phyloP scores from a whole-genome alignment of 805 yeast genomes.

The Zygosaccharomyces rouxii region DNA sequence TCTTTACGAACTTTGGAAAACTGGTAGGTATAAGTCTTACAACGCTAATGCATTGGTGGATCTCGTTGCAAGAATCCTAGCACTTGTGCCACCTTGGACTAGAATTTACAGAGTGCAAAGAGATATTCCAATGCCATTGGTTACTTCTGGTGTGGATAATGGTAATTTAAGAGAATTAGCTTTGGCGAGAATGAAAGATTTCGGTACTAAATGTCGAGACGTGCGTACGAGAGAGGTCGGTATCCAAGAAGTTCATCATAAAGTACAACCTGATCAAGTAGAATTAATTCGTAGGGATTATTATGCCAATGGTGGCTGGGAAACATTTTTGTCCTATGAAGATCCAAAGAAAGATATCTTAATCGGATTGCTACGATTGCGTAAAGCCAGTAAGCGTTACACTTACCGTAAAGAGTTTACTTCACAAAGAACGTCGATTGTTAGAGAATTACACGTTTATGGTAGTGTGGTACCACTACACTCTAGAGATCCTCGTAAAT shows the following conservation, averaged over 20 bases:
- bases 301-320: conserved; percentile 98
- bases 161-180: conserved; percentile 96
- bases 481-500: conserved; percentile 93
- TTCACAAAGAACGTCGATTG: conserved; percentile 81
- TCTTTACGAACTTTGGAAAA: conserved; percentile 93
- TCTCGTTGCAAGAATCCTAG: conserved; percentile 90
- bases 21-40: conserved; percentile 89
- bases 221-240: conserved; percentile 98
- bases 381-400: conserved; percentile 83
- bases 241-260: conserved; percentile 96
- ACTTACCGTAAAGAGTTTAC: conserved; percentile 88
- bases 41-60: conserved; percentile 93
- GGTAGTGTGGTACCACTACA: conserved; percentile 97
- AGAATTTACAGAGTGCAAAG: conserved; percentile 97
- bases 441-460: conserved; percentile 95
- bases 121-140: conserved; percentile 98
- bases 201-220: conserved; percentile 93
- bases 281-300: conserved; percentile 93
- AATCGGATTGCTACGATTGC: conserved; percentile 81
- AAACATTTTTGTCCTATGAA: conserved; percentile 91
- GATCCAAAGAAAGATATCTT: conserved; percentile 95
- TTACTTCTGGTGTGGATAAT: conserved; percentile 95
- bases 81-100: conserved; percentile 98
- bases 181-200: conserved; percentile 94
- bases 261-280: conserved; percentile 94